Percentiles rank a stretch among this genome's conserved stretches.
phyloP scores from a whole-genome alignment of 176 grass and related monocot genomes.

The Melocanna baccifera region DNA sequence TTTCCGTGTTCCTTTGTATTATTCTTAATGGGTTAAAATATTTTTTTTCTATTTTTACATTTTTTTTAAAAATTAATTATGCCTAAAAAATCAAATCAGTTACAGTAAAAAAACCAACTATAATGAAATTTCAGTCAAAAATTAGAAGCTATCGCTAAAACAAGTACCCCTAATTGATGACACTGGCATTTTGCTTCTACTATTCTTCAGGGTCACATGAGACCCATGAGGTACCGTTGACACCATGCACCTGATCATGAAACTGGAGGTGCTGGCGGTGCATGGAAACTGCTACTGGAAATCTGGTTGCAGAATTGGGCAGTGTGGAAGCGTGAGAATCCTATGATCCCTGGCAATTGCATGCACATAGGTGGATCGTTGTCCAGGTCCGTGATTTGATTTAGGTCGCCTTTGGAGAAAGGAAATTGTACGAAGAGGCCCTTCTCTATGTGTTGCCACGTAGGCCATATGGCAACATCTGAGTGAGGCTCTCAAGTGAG shows the following conservation, averaged over 20 bases:
- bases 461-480: too few species aligned
- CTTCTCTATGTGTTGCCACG: too few species aligned
- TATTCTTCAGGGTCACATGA: conserved; percentile 28
- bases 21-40: too few species aligned
- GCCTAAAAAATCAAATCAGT: too few species aligned
- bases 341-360: conserved; percentile 8
- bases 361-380: conserved; percentile 10
- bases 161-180: conserved; percentile 1
- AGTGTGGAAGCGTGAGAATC: conserved; percentile 27
- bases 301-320: conserved; percentile 35
- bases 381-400: conserved; percentile 19
- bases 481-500: too few species aligned
- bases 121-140: too few species aligned
- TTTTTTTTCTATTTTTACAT: too few species aligned
- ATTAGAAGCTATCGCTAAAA: too few species aligned
- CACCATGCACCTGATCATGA: conserved; percentile 18
- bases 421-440: too few species aligned
- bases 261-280: conserved; percentile 16
- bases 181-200: background rate
- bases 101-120: too few species aligned
- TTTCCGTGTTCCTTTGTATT: too few species aligned
- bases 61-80: too few species aligned
- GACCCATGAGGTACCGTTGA: conserved; percentile 24
- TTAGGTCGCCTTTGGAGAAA: conserved; percentile 20
- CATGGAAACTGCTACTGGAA: conserved; percentile 39